Conservation (phyloP, 495 filamentous ascomycete genomes). For the Neurospora tetraspora region DNA sequence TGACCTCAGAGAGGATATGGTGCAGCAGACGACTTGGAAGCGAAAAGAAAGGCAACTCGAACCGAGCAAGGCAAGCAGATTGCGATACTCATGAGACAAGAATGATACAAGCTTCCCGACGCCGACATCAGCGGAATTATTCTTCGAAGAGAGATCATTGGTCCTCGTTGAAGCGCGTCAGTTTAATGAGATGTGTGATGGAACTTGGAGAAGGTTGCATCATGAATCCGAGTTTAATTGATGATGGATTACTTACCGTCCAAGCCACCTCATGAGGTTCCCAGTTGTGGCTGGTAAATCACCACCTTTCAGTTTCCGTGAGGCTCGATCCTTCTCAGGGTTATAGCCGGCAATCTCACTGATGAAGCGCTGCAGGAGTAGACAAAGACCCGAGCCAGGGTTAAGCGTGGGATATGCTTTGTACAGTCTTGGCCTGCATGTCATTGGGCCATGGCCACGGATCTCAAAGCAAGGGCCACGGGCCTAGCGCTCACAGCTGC, state of each 20-base stretch:
- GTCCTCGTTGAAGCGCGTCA: background rate
- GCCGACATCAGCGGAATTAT: background rate
- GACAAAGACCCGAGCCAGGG: background rate
- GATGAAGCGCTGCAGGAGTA: background rate
- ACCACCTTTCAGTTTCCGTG: background rate
- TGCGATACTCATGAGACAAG: background rate
- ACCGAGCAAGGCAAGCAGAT: background rate
- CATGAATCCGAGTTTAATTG: background rate
- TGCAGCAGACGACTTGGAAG: background rate
- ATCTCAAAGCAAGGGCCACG: background rate
- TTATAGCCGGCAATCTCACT: background rate
- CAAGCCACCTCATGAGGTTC: background rate
- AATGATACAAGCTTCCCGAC: background rate
- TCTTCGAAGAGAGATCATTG: background rate
- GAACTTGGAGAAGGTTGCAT: background rate
- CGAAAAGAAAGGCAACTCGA: background rate
- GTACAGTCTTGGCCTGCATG: background rate
- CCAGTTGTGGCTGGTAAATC: background rate
- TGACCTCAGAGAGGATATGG: background rate
- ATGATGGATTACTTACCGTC: background rate
- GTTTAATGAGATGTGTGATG: background rate
- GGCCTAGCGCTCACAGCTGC: background rate
- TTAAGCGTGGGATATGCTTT: background rate
- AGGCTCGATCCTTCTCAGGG: background rate
- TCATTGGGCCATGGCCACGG: background rate